Evolutionary conservation across 805 yeast species (phyloP), one percentile per base, ranked within the genome.

Genomic region (Kuraishia cidri): DNA sequence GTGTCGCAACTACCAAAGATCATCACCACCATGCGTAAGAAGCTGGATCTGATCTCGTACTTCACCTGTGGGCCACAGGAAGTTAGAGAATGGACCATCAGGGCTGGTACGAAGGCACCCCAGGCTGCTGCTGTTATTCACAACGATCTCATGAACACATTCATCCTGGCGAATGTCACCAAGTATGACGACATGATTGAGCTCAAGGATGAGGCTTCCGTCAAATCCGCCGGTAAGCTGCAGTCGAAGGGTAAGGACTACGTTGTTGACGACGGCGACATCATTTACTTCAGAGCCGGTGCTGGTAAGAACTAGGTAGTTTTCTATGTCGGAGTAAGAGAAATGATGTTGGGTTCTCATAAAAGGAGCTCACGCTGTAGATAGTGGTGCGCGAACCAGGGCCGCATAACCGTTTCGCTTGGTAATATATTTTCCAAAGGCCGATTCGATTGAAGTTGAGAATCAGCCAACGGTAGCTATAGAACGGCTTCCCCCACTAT

Each of bases 71-170:
- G 96, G 19, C 77, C 78, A 17, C 64, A 68, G 32, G 95, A 87
- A 56, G 88, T 82, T 7, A 65, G 90, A 48, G 94, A 87, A 54
- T 87, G 97, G 97, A 81, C 87, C 12, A 66, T 87, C 34, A 69
- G 88, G 50, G 64, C 66, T 46, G 94, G 94, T 47, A 82, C 90
- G 30, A 79, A 84, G 47, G 97, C 97, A 34, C 98, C 98, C n/a
- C 87, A 83, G 52, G 97, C 98, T 29, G 98, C 98, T 15, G 97
- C 97, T 56, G 95, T 92, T 29, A 90, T 90, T 49, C 98, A 92
- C 60, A 80, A 85, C 6, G 96, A 86, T 52, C 59, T 86, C 35
- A 78, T 80, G 58, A 73, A 78, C 46, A 82, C 94, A 1, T 87
- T 87, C 52, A 74, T 87, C 30, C 72, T 74, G 48, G 94, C 92